phyloP scores from a whole-genome alignment of 75 land plant genomes.

The Isoetes taiwanensis region DNA sequence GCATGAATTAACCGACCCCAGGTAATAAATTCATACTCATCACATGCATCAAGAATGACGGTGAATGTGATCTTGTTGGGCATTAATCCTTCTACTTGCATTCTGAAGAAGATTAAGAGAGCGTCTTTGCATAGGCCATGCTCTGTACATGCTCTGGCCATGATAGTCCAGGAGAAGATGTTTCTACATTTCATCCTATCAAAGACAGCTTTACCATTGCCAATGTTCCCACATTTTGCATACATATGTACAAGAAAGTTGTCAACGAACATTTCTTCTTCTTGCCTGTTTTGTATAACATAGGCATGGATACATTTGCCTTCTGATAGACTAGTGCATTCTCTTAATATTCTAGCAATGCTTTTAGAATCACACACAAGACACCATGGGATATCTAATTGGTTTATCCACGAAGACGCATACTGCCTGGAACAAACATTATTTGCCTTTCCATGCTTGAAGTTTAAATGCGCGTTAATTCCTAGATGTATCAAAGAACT shows the following conservation, averaged over 20 bases:
- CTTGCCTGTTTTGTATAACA: conserved; percentile 28
- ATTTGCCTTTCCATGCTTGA: too few relatives aligned
- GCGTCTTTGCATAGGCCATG: conserved; percentile 44
- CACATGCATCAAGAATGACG: conserved; percentile 43
- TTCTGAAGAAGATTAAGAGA: conserved; percentile 23
- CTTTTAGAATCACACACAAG: too few relatives aligned
- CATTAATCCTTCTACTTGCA: conserved; percentile 20
- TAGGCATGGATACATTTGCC: conserved; percentile 39
- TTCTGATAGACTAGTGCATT: too few relatives aligned
- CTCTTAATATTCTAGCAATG: too few relatives aligned
- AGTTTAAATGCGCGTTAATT: too few relatives aligned
- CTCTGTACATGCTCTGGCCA: conserved; percentile 54
- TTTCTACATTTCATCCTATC: conserved; percentile 23
- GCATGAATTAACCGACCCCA: too few relatives aligned
- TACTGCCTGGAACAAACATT: too few relatives aligned
- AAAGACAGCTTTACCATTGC: conserved; percentile 36
- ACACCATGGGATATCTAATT: too few relatives aligned
- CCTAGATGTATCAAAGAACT: too few relatives aligned
- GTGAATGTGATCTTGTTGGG: conserved; percentile 45
- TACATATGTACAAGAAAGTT: conserved; percentile 49
- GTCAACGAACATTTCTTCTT: conserved; percentile 21
- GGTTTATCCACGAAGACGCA: too few relatives aligned
- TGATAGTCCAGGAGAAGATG: conserved; percentile 54
- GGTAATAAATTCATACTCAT: too few relatives aligned
- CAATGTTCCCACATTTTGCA: conserved; percentile 62